phyloP scores from a whole-genome alignment of 2,329 filamentous ascomycete species.

The Pseudogymnoascus sp. region DNA sequence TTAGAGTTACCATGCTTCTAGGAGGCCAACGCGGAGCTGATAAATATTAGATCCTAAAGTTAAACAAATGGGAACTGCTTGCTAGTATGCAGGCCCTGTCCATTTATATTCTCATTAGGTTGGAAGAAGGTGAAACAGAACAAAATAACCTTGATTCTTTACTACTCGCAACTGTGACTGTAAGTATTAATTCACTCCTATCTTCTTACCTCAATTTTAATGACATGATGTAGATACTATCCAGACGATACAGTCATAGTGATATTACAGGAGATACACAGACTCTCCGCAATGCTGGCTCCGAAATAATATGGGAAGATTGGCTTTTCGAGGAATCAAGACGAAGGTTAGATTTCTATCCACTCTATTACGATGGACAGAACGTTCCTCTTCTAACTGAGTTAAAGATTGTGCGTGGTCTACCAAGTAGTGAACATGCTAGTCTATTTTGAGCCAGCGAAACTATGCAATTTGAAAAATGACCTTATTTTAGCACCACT shows the following conservation, averaged over 20 bases:
- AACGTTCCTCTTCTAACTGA: conserved; percentile 14
- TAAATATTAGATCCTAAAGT: conserved; percentile 22
- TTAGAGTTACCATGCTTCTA: conserved; percentile 1
- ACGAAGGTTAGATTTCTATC: conserved; percentile 25
- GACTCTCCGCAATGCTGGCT: conserved; percentile 16
- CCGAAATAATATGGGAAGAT: conserved; percentile 30
- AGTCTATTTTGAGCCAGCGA: conserved; percentile 35
- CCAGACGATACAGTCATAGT: conserved; percentile 15
- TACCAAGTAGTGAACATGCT: conserved; percentile 37
- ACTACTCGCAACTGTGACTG: conserved; percentile 30
- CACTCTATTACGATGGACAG: background rate
- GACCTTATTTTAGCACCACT: conserved; percentile 37
- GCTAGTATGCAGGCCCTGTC: conserved; percentile 38
- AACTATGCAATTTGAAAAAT: conserved; percentile 29
- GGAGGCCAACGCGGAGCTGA: conserved; percentile 11
- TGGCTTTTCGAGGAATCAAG: conserved; percentile 38
- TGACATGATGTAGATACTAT: conserved; percentile 12
- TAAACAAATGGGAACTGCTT: conserved; percentile 34
- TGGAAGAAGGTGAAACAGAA: conserved; percentile 39
- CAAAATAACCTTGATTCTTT: conserved; percentile 36
- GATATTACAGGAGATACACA: conserved; percentile 16
- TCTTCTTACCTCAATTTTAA: conserved; percentile 9
- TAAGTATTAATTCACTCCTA: conserved; percentile 20
- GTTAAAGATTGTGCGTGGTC: conserved; percentile 32
- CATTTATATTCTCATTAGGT: conserved; percentile 36